Evolutionary conservation across 352 stramenopile species (phyloP).

Genomic region (Stramenopiles sp.): DNA sequence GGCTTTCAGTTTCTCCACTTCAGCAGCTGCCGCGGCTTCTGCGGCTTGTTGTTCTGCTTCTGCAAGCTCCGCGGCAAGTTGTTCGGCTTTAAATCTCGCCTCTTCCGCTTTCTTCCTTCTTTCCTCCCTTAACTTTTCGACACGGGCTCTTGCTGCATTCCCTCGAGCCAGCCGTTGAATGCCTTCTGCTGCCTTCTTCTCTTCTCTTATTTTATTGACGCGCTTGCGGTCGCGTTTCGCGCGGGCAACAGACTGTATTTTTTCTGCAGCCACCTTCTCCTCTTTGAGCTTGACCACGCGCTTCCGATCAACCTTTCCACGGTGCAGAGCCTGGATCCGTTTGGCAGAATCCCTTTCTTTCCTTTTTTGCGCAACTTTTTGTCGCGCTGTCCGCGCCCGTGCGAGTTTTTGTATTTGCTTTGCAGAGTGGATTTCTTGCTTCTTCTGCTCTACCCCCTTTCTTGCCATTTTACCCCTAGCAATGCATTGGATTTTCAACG

Average conservation of each 20-base stretch:
- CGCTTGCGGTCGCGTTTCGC: not conserved
- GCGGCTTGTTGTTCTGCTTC: not conserved
- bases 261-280: not conserved
- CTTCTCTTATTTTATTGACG: not conserved
- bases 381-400: not conserved
- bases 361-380: slow-evolving; percentile 4
- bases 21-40: not conserved
- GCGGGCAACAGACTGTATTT: not conserved
- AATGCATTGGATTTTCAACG: slow-evolving; percentile 13
- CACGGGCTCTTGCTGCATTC: not conserved
- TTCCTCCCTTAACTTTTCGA: not conserved
- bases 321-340: not conserved
- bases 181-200: not conserved
- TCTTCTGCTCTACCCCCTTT: not conserved
- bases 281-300: not conserved
- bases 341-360: not conserved
- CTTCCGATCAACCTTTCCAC: not conserved
- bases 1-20: not conserved
- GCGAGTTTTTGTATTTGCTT: not conserved
- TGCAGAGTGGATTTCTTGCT: slow-evolving; percentile 4
- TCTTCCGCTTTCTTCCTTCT: too few relatives aligned
- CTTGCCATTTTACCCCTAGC: slow-evolving; percentile 1
- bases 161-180: not conserved
- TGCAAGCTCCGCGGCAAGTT: not conserved
- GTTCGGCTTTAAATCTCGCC: not conserved